phyloP scores from a whole-genome alignment of 257 asterid species.

The Gynochthodes officinalis region DNA sequence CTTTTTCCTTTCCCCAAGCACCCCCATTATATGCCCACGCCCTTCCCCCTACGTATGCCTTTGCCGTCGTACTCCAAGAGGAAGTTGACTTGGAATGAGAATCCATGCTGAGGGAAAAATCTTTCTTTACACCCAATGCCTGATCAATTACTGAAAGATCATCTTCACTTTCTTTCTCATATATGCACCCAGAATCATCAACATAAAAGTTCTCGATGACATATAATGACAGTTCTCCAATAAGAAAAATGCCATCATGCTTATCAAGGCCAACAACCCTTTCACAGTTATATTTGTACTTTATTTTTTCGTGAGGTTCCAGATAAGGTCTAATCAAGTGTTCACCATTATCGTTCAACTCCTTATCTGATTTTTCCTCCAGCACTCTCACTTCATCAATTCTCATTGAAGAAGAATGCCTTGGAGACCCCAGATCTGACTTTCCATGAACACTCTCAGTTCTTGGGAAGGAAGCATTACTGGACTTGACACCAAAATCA shows the following conservation, averaged over 20 bases:
- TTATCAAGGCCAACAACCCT: constrained; percentile 98
- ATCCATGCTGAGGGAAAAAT: constrained; percentile 77
- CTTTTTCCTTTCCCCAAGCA: constrained; percentile 99
- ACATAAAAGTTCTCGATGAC: constrained; percentile 92
- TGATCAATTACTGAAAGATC: constrained; percentile 93
- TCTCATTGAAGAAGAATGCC: constrained; percentile 59
- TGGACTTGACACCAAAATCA: constrained; percentile 78
- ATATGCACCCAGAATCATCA: constrained; percentile 88
- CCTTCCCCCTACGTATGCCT: constrained; percentile 77
- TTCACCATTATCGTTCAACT: constrained; percentile 89
- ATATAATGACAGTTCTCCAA: constrained; percentile 84
- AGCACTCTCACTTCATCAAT: constrained; percentile 58
- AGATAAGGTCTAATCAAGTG: constrained; percentile 92
- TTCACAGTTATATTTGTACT: constrained; percentile 89
- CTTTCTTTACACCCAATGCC: constrained; percentile 97
- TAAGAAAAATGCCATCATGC: constrained; percentile 91
- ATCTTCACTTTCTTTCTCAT: constrained; percentile 90
- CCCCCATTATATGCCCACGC: constrained; percentile 99
- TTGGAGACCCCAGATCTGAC: constrained; percentile 78
- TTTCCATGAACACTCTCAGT: constrained; percentile 69
- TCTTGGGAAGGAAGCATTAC: constrained; percentile 63
- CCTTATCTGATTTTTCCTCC: constrained; percentile 83
- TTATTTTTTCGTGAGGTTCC: constrained; percentile 82
- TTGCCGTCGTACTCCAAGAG: constrained; percentile 80
- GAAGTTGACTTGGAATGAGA: constrained; percentile 79